phyloP scores from a whole-genome alignment of 495 filamentous ascomycete species.

The Lophiotrema nucula region DNA sequence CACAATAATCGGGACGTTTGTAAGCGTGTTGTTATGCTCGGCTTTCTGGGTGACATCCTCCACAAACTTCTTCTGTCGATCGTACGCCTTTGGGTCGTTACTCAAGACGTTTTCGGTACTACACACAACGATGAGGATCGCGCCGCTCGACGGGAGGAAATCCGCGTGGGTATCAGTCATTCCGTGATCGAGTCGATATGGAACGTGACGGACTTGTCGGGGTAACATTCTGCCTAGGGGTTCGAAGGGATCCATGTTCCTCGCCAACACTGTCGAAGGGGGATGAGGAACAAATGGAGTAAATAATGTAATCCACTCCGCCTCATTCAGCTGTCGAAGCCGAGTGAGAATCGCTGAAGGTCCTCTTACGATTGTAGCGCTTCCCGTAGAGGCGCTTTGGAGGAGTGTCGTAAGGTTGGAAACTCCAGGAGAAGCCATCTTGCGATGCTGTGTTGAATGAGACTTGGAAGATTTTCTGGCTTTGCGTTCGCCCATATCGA shows the following conservation, averaged over 20 bases:
- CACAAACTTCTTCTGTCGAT: constrained; percentile 26
- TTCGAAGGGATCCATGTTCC: constrained; percentile 45
- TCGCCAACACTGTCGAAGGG: constrained; percentile 6
- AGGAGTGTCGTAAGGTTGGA: constrained; percentile 18
- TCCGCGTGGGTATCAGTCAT: constrained; percentile 39
- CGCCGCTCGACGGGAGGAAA: constrained; percentile 40
- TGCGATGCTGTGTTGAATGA: constrained; percentile 4
- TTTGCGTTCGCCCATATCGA: constrained; percentile 29
- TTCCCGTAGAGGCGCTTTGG: constrained; percentile 12
- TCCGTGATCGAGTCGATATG: constrained; percentile 40
- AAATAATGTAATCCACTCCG: constrained; percentile 32
- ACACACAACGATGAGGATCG: constrained; percentile 37
- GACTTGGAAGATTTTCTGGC: constrained; percentile 6
- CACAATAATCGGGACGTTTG: constrained; percentile 12
- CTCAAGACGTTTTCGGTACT: constrained; percentile 8
- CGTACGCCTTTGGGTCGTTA: constrained; percentile 6
- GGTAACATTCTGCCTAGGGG: constrained; percentile 40
- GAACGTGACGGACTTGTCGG: constrained; percentile 41
- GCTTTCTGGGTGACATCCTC: constrained; percentile 5
- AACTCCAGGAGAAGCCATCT: constrained; percentile 16
- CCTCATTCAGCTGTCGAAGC: constrained; percentile 25
- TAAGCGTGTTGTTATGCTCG: not conserved
- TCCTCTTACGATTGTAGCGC: constrained; percentile 18
- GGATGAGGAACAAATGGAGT: constrained; percentile 36
- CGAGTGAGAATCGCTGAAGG: constrained; percentile 11